phyloP scores from a whole-genome alignment of 768 basidiomycete genomes.

The Russula dissimulans region DNA sequence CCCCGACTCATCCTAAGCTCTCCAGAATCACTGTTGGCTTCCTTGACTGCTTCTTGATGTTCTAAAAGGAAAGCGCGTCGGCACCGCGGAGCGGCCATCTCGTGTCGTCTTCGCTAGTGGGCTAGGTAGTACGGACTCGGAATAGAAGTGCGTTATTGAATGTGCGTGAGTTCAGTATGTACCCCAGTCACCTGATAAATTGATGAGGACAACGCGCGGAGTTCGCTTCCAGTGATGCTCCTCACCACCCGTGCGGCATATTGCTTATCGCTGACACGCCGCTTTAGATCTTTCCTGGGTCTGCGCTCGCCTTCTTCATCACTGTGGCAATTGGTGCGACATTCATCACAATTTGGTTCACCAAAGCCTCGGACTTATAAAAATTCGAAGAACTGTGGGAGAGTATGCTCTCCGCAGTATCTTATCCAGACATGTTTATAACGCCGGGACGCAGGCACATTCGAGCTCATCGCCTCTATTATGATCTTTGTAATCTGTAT shows the following conservation, averaged over 20 bases:
- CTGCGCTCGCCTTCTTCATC: constrained; percentile 61
- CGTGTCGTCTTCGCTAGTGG: no score
- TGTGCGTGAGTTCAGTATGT: no score
- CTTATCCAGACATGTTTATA: background rate
- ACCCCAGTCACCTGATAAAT: no score
- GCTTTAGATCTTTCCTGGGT: constrained; percentile 68
- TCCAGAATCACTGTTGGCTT: no score
- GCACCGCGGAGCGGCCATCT: no score
- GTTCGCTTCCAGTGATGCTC: constrained; percentile 52
- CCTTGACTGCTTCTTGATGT: no score
- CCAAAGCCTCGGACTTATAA: constrained; percentile 72
- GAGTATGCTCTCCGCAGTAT: constrained; percentile 39
- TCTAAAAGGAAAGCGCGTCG: no score
- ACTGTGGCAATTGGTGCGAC: constrained; percentile 81
- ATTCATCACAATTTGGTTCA: constrained; percentile 94
- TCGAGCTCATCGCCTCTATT: constrained; percentile 58
- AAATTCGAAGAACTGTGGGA: constrained; percentile 90
- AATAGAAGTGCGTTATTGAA: no score
- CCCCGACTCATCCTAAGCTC: no score
- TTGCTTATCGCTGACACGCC: background rate
- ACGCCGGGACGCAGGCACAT: constrained; percentile 41
- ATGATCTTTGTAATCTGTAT: constrained; percentile 93
- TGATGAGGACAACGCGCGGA: no score
- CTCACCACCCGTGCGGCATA: background rate
- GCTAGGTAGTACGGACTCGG: no score